These are phyloP conservation scores for Neofusicoccum cordaticola DNA, from an alignment of 2,329 filamentous ascomycete species.

Conservation along the genomic window DNA sequence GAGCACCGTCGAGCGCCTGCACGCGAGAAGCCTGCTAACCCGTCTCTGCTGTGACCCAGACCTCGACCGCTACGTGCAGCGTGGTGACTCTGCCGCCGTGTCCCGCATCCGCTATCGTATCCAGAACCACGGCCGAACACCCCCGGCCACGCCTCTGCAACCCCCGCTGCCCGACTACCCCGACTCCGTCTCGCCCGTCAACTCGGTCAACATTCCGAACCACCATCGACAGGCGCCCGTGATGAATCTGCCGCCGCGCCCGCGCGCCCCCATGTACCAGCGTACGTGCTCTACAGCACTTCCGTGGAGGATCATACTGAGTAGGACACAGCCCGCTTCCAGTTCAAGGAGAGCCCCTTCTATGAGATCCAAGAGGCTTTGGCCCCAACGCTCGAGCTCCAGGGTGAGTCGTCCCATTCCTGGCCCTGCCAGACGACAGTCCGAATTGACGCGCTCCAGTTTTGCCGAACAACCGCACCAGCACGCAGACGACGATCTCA, in stretches of 20 bases:
- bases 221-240: conserved; percentile 21
- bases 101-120: conserved; percentile 40
- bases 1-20: conserved; percentile 19
- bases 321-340: conserved; percentile 40
- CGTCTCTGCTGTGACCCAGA: conserved; percentile 28
- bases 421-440: not conserved
- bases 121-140: conserved; percentile 39
- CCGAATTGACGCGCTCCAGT: conserved; percentile 39
- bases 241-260: not conserved
- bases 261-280: conserved; percentile 3
- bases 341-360: conserved; percentile 80
- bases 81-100: conserved; percentile 35
- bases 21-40: not conserved
- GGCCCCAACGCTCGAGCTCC: conserved; percentile 64
- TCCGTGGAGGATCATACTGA: conserved; percentile 18
- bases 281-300: not conserved
- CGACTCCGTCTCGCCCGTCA: conserved; percentile 21
- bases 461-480: conserved; percentile 59
- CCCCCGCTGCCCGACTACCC: conserved; percentile 21
- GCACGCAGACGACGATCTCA: conserved; percentile 56
- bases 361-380: conserved; percentile 68
- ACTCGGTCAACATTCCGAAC: conserved; percentile 22
- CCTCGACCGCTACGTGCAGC: conserved; percentile 33
- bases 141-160: conserved; percentile 26
- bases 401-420: conserved; percentile 56